phyloP scores from a whole-genome alignment of 1,284 basidiomycete species.

The Boletus nobilissimus region DNA sequence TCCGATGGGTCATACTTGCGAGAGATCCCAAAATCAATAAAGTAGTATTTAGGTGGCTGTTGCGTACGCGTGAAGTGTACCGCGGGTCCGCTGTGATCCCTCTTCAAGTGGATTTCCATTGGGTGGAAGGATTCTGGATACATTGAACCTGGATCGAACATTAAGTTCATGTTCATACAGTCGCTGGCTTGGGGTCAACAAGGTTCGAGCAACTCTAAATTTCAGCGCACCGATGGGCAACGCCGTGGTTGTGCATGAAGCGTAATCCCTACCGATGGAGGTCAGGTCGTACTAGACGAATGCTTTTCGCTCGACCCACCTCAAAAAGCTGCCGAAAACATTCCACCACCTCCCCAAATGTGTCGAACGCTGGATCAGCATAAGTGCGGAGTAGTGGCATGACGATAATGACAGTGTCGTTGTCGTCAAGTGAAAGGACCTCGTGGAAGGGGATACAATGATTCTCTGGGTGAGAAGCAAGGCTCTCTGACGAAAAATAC shows the following conservation, averaged over 20 bases:
- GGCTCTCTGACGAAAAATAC: not conserved
- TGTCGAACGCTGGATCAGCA: not conserved
- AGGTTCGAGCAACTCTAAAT: not conserved
- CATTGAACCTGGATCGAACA: not conserved
- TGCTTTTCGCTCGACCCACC: too few relatives aligned
- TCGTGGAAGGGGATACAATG: constrained; percentile 5
- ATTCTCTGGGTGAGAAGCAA: not conserved
- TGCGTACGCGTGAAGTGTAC: not conserved
- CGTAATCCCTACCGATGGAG: not conserved
- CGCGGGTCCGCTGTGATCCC: not conserved
- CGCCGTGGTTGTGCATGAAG: not conserved
- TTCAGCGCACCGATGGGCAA: constrained; percentile 1
- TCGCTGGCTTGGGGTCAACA: not conserved
- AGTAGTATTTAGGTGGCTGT: not conserved
- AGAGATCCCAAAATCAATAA: not conserved
- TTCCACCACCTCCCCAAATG: not conserved
- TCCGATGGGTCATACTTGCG: not conserved
- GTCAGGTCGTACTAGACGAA: too few relatives aligned
- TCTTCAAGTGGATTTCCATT: not conserved
- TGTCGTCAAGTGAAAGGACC: not conserved
- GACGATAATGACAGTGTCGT: not conserved
- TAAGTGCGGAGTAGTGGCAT: not conserved
- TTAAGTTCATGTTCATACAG: constrained; percentile 4
- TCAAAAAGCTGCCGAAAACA: not conserved
- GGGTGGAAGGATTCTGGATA: not conserved